Percentiles rank a stretch among this genome's conserved stretches.
These are phyloP conservation scores for Lentinula detonsa DNA, from an alignment of 768 basidiomycete genomes.

Conservation along the genomic window DNA sequence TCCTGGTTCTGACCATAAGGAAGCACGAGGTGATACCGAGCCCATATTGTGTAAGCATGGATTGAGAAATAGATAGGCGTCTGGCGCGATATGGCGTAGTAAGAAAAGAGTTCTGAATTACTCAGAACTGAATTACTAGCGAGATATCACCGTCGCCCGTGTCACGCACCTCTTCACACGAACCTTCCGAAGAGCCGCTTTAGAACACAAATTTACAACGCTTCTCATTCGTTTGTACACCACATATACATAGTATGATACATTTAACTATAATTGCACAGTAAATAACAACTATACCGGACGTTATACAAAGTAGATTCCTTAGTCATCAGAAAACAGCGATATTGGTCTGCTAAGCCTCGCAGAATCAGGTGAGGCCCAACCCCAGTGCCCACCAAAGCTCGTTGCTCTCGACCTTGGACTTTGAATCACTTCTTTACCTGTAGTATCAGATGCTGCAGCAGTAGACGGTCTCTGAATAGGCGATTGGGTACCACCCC, in stretches of 20 bases:
- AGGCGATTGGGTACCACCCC: background rate
- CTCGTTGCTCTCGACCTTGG: background rate
- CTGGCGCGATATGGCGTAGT: background rate
- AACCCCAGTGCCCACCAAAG: background rate
- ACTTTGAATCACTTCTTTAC: background rate
- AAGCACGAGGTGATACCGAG: background rate
- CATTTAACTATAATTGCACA: no score
- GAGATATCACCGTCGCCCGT: background rate
- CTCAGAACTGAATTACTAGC: background rate
- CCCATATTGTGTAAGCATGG: background rate
- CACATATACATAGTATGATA: no score
- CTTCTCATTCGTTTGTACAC: no score
- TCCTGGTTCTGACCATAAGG: conserved; percentile 1
- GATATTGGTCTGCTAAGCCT: conserved; percentile 2
- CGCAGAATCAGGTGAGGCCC: conserved; percentile 5
- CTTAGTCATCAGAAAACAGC: conserved; percentile 4
- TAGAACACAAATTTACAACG: no score
- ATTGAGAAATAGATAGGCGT: background rate
- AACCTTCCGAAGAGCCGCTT: no score
- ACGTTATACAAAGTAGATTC: no score
- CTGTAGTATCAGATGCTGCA: background rate
- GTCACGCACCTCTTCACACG: no score
- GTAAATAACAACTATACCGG: no score
- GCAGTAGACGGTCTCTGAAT: conserved; percentile 3
- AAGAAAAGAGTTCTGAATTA: background rate